Evolutionary conservation across 1,139 yeast genomes (phyloP), one percentile per base, ranked within the genome.

Genomic region (Chernovozyma aurita): DNA sequence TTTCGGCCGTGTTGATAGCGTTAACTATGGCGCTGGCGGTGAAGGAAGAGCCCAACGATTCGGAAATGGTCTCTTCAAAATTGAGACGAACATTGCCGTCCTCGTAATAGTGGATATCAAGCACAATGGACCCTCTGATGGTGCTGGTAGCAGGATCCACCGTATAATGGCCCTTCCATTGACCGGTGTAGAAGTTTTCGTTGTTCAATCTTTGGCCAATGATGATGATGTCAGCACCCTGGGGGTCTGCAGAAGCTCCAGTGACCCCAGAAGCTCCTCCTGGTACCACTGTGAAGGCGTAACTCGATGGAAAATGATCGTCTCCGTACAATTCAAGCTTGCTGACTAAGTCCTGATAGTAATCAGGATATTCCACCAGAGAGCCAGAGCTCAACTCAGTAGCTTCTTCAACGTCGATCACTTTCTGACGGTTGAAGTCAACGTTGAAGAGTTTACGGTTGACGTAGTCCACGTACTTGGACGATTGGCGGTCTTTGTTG

Each of bases 51-150:
- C 38, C 32, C n/a, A 4, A 17, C 2, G 43, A 43, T 3, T 48
- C 35, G 1, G 42, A 33, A 2, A 73, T 50, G n/a, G 55, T 53
- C 37, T 78, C 75, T 8, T 60, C 58, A 20, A 82, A 76, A 45
- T 76, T 79, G 49, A 92, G 73, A 35, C 94, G 71, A 16, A 92
- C 97, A 52, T 92, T 92, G 22, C 98, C 98, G 49, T 92, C 97
- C 61, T 92, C 98, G 55, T 76, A 92, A 60, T 90, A 92, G 59
- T 92, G 98, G 31, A 90, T 84, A 46, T 85, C 92, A 29, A 88
- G 73, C 28, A 61, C 60, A 24, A 87, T 68, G 12, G 57, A 52
- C 4, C 95, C 96, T 2, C 49, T 48, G 12, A 84, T 47, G 7
- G 54, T 39, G 0, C 62, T 58, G 3, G 60, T 56, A 1, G 55